Percentiles rank a stretch among this genome's conserved stretches.
phyloP scores from a whole-genome alignment of 495 filamentous ascomycete genomes.

The Daldinia concentrica region DNA sequence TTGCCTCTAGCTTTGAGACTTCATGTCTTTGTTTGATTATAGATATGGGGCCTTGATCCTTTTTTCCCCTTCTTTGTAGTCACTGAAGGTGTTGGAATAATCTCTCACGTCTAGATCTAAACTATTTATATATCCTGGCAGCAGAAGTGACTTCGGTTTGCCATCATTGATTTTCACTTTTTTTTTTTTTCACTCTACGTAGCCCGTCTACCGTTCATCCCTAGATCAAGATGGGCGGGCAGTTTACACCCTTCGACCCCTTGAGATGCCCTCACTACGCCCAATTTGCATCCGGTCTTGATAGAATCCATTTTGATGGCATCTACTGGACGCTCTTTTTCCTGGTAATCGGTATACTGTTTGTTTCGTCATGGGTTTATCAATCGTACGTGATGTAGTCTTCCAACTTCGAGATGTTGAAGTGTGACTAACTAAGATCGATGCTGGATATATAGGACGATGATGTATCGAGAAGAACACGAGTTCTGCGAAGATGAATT shows the following conservation, averaged over 20 bases:
- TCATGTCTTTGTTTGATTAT: background rate
- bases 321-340: slow-evolving; percentile 60
- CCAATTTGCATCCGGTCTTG: slow-evolving; percentile 52
- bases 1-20: background rate
- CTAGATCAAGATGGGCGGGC: slow-evolving; percentile 48
- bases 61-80: background rate
- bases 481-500: slow-evolving; percentile 28
- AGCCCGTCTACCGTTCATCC: background rate
- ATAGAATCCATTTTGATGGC: slow-evolving; percentile 52
- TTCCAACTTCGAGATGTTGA: background rate
- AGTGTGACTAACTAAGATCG: background rate
- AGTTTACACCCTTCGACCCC: slow-evolving; percentile 44
- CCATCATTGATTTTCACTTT: background rate
- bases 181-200: background rate
- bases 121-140: background rate
- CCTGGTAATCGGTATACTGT: slow-evolving; percentile 51
- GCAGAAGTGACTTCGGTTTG: background rate
- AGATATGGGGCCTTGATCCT: background rate
- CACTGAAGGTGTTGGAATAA: background rate
- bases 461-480: slow-evolving; percentile 25
- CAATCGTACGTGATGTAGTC: slow-evolving; percentile 49
- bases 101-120: background rate
- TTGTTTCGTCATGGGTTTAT: slow-evolving; percentile 53
- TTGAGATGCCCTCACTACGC: slow-evolving; percentile 56
- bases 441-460: slow-evolving; percentile 27